Percentiles rank a stretch among this genome's conserved stretches.
Evolutionary conservation across 345 rosid genomes (phyloP).

Genomic region (Syzygium jambos): DNA sequence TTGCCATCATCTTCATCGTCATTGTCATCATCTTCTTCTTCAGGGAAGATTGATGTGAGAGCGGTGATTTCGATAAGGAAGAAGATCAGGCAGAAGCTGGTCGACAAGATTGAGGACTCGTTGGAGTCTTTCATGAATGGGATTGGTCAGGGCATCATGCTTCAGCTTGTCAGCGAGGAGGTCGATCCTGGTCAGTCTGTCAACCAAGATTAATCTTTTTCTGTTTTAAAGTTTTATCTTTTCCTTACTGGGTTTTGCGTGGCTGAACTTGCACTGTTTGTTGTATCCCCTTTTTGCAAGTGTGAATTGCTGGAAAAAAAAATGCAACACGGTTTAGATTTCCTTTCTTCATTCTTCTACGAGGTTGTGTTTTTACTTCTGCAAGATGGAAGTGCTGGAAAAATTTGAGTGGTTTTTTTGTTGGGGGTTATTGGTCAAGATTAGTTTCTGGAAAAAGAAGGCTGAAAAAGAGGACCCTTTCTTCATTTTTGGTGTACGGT

Average conservation of each 20-base stretch:
- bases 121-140: constrained; percentile 63
- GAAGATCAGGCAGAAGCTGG: constrained; percentile 71
- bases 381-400: background rate
- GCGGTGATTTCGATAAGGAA: constrained; percentile 69
- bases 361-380: background rate
- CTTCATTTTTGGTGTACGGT: background rate
- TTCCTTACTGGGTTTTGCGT: background rate
- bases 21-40: constrained; percentile 8
- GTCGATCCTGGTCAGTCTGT: constrained; percentile 54
- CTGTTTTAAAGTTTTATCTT: background rate
- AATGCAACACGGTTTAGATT: background rate
- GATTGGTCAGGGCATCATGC: constrained; percentile 68
- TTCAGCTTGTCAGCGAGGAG: constrained; percentile 80
- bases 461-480: background rate
- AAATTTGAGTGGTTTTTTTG: background rate
- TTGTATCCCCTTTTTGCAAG: background rate
- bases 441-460: background rate
- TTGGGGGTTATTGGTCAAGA: background rate
- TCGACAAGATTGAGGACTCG: constrained; percentile 61
- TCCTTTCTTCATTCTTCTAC: background rate
- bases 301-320: background rate
- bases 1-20: constrained; percentile 10
- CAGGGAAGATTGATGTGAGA: constrained; percentile 29
- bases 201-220: background rate
- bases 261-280: background rate